Evolutionary conservation across 2,329 filamentous ascomycete genomes (phyloP), one percentile per base, ranked within the genome.

Genomic region (Fusarium incarnatum): DNA sequence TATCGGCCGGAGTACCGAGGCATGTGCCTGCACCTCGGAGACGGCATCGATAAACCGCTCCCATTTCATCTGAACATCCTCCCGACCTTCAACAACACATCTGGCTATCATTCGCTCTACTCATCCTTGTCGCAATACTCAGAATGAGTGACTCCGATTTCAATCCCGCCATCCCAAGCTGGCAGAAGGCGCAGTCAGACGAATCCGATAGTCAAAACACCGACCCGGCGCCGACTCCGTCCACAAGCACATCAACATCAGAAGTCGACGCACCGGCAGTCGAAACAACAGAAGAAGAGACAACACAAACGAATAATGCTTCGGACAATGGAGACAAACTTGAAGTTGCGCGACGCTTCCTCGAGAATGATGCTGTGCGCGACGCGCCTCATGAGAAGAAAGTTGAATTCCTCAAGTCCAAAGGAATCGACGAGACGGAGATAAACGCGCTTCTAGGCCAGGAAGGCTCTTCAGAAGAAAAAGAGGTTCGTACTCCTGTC

Each of bases 271-370:
- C 60, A 56, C 56, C 68, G 12, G 56, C 60, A 27, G 44, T 18
- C 44, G 52, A 40, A 47, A 28, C 41, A 30, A 28, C 59, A 9
- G 34, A 42, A 18, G 57, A 69, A 11, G 68, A 60, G 37, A 34
- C 46, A 16, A 20, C 54, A 11, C 61, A 65, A 56, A 15, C 52
- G 12, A 50, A 25, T 22, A 41, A 30, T 34, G 46, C 22, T 16
- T 5, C 45, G 7, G 34, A 57, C 4, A 48, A 20, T 8, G 72
- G 79, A 42, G 74, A 78, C 50, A 73, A 75, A 34, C 73, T 83
- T 37, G 88, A 93, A 18, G 88, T 94, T 76, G 94, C 94, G 28
- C 85, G 87, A 45, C 87, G 85, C 56, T 98, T 97, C 76, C 86
- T 98, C 6, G 84, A 92, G 53, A 91, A 97, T 64, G 89, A 92